Evolutionary conservation across 2,329 filamentous ascomycete genomes (phyloP), one percentile per base, ranked within the genome.

Genomic region (Daldinia sp.): DNA sequence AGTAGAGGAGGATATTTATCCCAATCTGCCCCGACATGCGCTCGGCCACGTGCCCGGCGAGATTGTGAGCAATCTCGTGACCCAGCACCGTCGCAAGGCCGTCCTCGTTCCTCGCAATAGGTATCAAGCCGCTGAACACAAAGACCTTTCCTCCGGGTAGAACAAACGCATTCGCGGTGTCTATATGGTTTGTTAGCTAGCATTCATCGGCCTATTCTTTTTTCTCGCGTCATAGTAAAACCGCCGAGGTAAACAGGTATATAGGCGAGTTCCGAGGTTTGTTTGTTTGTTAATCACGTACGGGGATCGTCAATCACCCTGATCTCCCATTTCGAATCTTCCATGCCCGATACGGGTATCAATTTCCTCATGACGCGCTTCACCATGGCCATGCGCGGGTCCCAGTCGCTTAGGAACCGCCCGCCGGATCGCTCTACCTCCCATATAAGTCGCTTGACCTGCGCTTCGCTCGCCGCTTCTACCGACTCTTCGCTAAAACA

Each of bases 101-200:
- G 76, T 91, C 87, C 63, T 93, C 91, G 73, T 83, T 89, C 59
- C 84, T 77, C 66, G 90, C 91, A 23, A 93, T 81, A n/a, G 86
- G 84, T 60, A 94, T 79, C 35, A 95, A 89, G 41, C 92, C 92
- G 70, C 88, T 90, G 76, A 89, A 91, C 1, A 95, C 92, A 76
- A 94, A 94, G 0, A 95, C 92, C 74, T 94, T 93, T 26, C 92
- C 92, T 4, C 89, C 92, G 0, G 92, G 92, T 5, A 93, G 85
- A 1, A 95, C 92, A 75, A 94, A 93, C 0, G 92, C 92, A 74
- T 95, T 95, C 70, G 85, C 84, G 42, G 86, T 86, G 44, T 74
- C 82, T 84, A 57, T 1, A 42, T 46, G 28, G 33, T 7, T 61
- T 23, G 20, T 23, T 23, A 23, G 20, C 18, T 30, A 39, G 42